Conservation (phyloP, 2,329 filamentous ascomycete genomes). For the Cercospora berteroae region DNA sequence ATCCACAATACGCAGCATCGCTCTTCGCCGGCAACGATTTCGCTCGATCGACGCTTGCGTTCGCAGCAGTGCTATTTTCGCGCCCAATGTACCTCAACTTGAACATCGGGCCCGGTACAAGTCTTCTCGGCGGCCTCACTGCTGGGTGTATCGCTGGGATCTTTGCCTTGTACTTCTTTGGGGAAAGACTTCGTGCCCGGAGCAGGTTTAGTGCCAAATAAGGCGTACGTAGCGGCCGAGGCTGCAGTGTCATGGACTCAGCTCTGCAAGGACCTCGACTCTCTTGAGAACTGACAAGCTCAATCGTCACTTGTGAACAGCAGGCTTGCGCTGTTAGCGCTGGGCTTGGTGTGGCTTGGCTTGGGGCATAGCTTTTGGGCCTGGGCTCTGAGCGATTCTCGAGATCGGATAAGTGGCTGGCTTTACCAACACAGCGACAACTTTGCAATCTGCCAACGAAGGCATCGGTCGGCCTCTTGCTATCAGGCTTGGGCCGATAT, state of each 20-base stretch:
- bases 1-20: conserved; percentile 52
- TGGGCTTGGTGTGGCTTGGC: not conserved
- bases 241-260: not conserved
- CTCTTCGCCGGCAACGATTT: conserved; percentile 63
- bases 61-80: conserved; percentile 59
- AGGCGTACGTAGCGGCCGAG: conserved; percentile 1
- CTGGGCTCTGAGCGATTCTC: not conserved
- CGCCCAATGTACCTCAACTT: conserved; percentile 60
- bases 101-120: conserved; percentile 58
- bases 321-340: not conserved
- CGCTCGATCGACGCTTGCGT: conserved; percentile 58
- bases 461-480: not conserved
- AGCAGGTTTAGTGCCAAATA: conserved; percentile 56
- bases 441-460: not conserved
- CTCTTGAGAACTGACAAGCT: not conserved
- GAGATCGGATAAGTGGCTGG: not conserved
- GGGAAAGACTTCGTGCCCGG: conserved; percentile 54
- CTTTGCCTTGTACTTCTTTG: conserved; percentile 59
- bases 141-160: conserved; percentile 44
- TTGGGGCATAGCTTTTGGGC: not conserved
- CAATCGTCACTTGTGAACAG: not conserved
- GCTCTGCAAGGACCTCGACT: conserved; percentile 1
- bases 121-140: conserved; percentile 52
- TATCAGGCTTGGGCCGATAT: not conserved
- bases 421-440: not conserved